phyloP scores from a whole-genome alignment of 306 rosid species.

The Vigna hirtella region DNA sequence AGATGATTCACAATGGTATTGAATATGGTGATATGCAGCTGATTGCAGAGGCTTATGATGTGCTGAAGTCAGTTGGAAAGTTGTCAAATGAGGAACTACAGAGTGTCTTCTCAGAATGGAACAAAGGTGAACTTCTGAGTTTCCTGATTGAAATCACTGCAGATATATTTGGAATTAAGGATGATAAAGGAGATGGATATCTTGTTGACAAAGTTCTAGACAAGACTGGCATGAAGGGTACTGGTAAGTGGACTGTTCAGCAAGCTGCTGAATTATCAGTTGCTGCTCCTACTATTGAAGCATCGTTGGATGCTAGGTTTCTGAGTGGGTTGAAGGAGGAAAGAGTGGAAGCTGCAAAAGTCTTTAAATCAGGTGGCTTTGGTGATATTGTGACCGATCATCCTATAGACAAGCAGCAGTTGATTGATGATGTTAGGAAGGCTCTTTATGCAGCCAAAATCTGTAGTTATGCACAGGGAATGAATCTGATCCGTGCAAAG shows the following conservation, averaged over 20 bases:
- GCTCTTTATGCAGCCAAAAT: constrained; percentile 94
- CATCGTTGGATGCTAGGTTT: constrained; percentile 94
- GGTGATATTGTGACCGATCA: constrained; percentile 62
- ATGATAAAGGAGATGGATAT: constrained; percentile 82
- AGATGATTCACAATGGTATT: constrained; percentile 94
- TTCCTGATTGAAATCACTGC: constrained; percentile 92
- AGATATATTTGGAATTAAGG: constrained; percentile 89
- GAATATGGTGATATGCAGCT: constrained; percentile 99
- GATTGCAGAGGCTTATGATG: constrained; percentile 94
- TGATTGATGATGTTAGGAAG: constrained; percentile 86
- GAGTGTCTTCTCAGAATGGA: constrained; percentile 80
- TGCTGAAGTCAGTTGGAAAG: constrained; percentile 87
- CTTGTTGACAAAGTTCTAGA: constrained; percentile 95
- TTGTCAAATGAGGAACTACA: constrained; percentile 84
- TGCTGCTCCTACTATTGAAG: constrained; percentile 92
- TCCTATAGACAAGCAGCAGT: constrained; percentile 70
- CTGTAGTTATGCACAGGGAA: constrained; percentile 96
- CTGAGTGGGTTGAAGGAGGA: constrained; percentile 94
- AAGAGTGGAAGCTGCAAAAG: constrained; percentile 83
- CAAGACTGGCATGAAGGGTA: constrained; percentile 97
- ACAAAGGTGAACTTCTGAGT: constrained; percentile 90
- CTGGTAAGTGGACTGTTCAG: constrained; percentile 97
- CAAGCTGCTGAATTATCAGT: constrained; percentile 94
- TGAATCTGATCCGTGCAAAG: constrained; percentile 95
- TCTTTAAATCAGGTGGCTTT: constrained; percentile 75